Conservation (phyloP, 1,284 basidiomycete genomes). For the Ganoderma multipileum region DNA sequence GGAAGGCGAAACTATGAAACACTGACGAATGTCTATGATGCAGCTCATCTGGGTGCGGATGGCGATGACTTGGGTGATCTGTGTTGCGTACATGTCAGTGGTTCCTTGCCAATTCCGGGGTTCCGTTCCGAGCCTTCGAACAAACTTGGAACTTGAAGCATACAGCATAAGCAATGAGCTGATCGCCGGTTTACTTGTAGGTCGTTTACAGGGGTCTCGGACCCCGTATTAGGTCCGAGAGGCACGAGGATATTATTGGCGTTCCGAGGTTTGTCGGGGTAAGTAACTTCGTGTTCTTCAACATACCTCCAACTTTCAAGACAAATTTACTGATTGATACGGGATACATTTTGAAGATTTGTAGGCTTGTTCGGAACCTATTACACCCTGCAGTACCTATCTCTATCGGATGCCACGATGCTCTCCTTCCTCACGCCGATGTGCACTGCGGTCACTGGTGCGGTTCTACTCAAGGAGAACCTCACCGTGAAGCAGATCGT, state of each 20-base stretch:
- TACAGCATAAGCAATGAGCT: background rate
- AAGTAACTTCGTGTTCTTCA: background rate
- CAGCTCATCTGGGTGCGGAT: slow-evolving; percentile 58
- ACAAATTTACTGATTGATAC: background rate
- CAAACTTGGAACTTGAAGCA: background rate
- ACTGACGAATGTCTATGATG: background rate
- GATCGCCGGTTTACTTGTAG: slow-evolving; percentile 38
- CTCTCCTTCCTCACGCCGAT: slow-evolving; percentile 79
- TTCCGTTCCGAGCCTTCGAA: background rate
- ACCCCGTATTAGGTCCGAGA: slow-evolving; percentile 75
- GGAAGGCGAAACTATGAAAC: background rate
- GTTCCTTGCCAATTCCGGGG: background rate
- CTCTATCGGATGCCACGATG: slow-evolving; percentile 77
- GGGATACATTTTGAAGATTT: slow-evolving; percentile 45
- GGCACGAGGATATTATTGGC: slow-evolving; percentile 66
- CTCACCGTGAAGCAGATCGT: slow-evolving; percentile 63
- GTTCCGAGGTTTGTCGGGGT: slow-evolving; percentile 35
- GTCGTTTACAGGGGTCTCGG: slow-evolving; percentile 58
- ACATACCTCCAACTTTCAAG: too few species aligned
- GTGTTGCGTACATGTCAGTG: slow-evolving; percentile 49
- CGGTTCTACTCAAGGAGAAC: slow-evolving; percentile 70
- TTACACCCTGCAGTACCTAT: slow-evolving; percentile 61
- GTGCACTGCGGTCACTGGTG: slow-evolving; percentile 69
- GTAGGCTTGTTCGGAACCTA: slow-evolving; percentile 71
- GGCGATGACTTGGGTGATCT: slow-evolving; percentile 56